Evolutionary conservation across 2,329 filamentous ascomycete species (phyloP).

Genomic region (Didymella arachidicola): DNA sequence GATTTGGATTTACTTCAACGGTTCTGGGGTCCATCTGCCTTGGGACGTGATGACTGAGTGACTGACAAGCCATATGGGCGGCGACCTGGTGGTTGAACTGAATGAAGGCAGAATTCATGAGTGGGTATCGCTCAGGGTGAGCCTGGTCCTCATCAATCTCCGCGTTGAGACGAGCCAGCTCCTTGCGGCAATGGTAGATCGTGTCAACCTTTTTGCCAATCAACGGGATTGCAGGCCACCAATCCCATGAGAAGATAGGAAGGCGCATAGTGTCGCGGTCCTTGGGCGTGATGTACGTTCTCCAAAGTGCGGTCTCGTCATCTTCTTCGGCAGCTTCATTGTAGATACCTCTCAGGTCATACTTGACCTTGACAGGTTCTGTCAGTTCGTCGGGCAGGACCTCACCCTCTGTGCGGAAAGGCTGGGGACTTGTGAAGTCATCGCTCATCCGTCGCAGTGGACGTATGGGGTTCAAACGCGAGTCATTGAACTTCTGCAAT

Average conservation of each 20-base stretch:
- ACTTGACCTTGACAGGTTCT: conserved; percentile 38
- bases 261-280: conserved; percentile 86
- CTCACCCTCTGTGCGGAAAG: conserved; percentile 50
- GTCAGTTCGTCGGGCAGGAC: conserved; percentile 45
- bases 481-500: conserved; percentile 36
- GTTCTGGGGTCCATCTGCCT: conserved; percentile 91
- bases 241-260: conserved; percentile 62
- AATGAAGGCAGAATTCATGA: conserved; percentile 97
- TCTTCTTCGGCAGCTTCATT: conserved; percentile 44
- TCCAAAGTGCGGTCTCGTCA: conserved; percentile 68
- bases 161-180: conserved; percentile 85
- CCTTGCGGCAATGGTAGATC: conserved; percentile 87
- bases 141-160: conserved; percentile 93
- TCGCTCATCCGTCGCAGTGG: conserved; percentile 36
- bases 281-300: conserved; percentile 79
- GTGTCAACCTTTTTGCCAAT: conserved; percentile 92
- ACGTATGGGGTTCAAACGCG: conserved; percentile 33
- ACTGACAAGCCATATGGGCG: conserved; percentile 97
- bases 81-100: conserved; percentile 98
- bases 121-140: conserved; percentile 81
- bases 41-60: conserved; percentile 87
- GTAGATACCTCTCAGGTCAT: conserved; percentile 43
- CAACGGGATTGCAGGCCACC: conserved; percentile 80
- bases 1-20: conserved; percentile 91
- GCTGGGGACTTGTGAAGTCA: conserved; percentile 56